Evolutionary conservation across 2,329 filamentous ascomycete species (phyloP).

Genomic region (Diplodia seriata): DNA sequence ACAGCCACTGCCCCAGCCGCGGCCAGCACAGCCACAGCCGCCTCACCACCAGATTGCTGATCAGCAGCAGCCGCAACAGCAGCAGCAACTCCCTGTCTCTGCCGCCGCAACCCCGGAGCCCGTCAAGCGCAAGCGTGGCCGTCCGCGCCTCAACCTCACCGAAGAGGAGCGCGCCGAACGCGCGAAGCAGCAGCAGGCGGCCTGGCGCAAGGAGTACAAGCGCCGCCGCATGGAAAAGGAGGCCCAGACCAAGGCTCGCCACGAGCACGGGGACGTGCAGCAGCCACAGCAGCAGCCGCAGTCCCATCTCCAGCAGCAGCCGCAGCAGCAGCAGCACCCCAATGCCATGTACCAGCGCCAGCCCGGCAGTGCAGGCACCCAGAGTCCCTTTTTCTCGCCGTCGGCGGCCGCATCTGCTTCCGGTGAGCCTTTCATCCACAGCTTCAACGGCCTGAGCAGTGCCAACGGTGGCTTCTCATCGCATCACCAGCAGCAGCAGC

Average conservation of each 20-base stretch:
- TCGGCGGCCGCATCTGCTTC: neutral
- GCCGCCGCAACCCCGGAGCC: slow-evolving; percentile 12
- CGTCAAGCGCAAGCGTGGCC: slow-evolving; percentile 29
- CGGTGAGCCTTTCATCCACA: slow-evolving; percentile 16
- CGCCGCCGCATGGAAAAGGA: slow-evolving; percentile 31
- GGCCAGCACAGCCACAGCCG: slow-evolving; percentile 7
- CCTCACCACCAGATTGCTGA: neutral
- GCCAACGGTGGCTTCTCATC: neutral
- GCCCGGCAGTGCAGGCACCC: neutral
- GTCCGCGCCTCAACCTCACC: slow-evolving; percentile 32
- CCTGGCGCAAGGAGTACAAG: slow-evolving; percentile 30
- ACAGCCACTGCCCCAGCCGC: neutral
- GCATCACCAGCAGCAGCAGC: slow-evolving; percentile 2
- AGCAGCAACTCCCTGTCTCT: neutral
- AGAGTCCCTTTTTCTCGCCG: slow-evolving; percentile 9
- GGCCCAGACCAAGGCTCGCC: slow-evolving; percentile 65
- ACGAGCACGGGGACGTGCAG: slow-evolving; percentile 39
- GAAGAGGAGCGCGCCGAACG: slow-evolving; percentile 30
- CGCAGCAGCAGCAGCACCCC: neutral
- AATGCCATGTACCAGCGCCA: slow-evolving; percentile 7
- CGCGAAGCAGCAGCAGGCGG: slow-evolving; percentile 29
- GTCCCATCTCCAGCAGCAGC: neutral
- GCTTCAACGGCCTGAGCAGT: slow-evolving; percentile 14
- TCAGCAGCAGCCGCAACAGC: slow-evolving; percentile 8
- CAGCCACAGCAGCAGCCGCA: slow-evolving; percentile 6